Conservation (phyloP, 164 flowering plant genomes). For the Nymphaea thermarum region DNA sequence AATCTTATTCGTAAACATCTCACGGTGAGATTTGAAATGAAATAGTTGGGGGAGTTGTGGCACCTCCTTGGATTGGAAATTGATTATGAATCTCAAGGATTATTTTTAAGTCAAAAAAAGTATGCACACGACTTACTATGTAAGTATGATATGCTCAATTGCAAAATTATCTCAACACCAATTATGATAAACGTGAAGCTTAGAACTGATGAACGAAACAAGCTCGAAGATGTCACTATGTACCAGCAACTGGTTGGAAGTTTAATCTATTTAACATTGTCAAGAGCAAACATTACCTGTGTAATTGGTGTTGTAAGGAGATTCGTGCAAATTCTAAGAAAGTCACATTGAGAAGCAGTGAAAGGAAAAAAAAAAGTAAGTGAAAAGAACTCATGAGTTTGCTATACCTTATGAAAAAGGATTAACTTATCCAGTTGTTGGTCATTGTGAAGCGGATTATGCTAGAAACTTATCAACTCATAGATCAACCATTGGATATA, state of each 20-base stretch:
- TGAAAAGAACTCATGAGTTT: background rate
- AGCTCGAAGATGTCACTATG: constrained; percentile 1
- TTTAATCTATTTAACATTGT: constrained; percentile 8
- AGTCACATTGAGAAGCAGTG: constrained; percentile 3
- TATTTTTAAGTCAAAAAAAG: constrained; percentile 3
- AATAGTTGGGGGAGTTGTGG: background rate
- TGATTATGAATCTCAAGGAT: background rate
- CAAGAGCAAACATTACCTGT: constrained; percentile 3
- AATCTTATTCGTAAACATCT: background rate
- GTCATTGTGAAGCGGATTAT: constrained; percentile 6
- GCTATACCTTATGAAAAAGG: background rate
- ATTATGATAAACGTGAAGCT: background rate
- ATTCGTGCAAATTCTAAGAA: constrained; percentile 3
- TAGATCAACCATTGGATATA: constrained; percentile 5
- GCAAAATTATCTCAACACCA: background rate
- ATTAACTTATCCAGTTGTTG: background rate
- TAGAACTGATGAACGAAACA: background rate
- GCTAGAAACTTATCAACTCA: constrained; percentile 5
- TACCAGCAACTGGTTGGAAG: constrained; percentile 10
- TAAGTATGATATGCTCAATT: background rate
- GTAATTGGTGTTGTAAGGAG: background rate
- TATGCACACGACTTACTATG: background rate
- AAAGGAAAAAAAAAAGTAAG: background rate
- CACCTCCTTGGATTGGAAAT: constrained; percentile 3
- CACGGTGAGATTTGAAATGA: background rate